Conservation (phyloP, 768 basidiomycete genomes). For the Phaffia australis region DNA sequence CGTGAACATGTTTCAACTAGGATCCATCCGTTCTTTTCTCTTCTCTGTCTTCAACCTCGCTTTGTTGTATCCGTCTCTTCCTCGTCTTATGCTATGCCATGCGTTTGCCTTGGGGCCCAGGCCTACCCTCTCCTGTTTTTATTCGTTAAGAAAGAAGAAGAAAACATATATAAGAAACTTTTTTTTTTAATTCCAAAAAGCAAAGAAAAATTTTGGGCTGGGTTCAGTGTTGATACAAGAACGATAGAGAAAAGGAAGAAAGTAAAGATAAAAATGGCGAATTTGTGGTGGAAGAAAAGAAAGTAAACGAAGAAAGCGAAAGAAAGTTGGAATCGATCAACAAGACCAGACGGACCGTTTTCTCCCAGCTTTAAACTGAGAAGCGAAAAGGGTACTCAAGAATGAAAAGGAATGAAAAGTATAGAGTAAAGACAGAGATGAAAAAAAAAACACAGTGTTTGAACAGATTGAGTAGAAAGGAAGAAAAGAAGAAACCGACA, state of each 20-base stretch:
- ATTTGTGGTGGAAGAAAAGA: neutral
- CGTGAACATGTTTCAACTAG: no score
- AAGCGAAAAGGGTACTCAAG: neutral
- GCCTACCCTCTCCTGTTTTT: neutral
- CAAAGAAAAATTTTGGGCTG: neutral
- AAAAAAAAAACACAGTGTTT: neutral
- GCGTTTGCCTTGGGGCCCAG: neutral
- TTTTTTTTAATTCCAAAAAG: neutral
- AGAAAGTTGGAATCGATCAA: neutral
- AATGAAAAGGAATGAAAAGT: neutral
- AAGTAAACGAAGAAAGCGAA: neutral
- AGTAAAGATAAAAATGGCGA: neutral
- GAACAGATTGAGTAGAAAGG: conserved; percentile 1
- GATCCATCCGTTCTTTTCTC: neutral
- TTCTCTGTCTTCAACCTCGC: neutral
- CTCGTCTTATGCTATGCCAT: neutral
- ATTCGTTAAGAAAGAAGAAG: neutral
- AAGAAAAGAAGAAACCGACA: neutral
- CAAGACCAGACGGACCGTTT: no score
- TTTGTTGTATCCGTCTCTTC: neutral
- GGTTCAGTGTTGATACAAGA: neutral
- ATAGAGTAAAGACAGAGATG: neutral
- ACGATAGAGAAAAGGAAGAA: neutral
- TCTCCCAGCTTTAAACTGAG: neutral
- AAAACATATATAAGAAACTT: neutral